Percentiles rank a stretch among this genome's conserved stretches.
These are phyloP conservation scores for Penicillium sclerotiorum DNA, from an alignment of 2,329 filamentous ascomycete species.

Conservation along the genomic window DNA sequence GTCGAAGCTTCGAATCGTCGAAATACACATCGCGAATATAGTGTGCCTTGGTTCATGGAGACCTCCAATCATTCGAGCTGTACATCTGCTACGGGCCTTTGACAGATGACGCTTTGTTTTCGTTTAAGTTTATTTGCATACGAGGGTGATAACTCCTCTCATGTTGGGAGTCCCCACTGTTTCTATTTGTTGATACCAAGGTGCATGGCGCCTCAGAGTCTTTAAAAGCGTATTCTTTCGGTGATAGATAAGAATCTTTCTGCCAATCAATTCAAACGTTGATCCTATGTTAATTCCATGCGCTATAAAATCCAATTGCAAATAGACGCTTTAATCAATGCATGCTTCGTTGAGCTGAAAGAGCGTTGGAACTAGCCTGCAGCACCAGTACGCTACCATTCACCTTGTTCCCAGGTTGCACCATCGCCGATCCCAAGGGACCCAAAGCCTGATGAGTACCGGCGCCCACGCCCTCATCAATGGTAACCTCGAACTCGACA, in stretches of 20 bases:
- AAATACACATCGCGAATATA: slow-evolving; percentile 9
- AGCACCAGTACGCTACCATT: slow-evolving; percentile 71
- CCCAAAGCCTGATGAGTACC: slow-evolving; percentile 37
- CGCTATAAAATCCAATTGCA: too few species aligned
- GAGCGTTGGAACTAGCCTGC: slow-evolving; percentile 53
- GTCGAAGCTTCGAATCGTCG: background rate
- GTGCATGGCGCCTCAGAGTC: too few species aligned
- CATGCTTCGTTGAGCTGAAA: background rate
- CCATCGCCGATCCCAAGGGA: slow-evolving; percentile 41
- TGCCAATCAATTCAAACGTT: too few species aligned
- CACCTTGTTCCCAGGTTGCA: slow-evolving; percentile 61
- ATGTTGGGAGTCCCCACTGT: too few species aligned
- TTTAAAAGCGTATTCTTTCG: too few species aligned
- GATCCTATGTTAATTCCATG: too few species aligned
- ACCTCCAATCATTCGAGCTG: slow-evolving; percentile 2
- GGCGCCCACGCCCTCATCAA: slow-evolving; percentile 41
- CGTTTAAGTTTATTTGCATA: too few species aligned
- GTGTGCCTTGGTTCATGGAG: slow-evolving; percentile 17
- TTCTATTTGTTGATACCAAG: too few species aligned
- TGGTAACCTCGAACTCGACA: slow-evolving; percentile 16
- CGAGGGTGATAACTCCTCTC: too few species aligned
- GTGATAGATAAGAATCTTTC: too few species aligned
- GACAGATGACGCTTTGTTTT: too few species aligned
- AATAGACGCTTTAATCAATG: background rate
- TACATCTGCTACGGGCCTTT: background rate